Evolutionary conservation across 768 basidiomycete genomes (phyloP).

Genomic region (Agaricus blazei): DNA sequence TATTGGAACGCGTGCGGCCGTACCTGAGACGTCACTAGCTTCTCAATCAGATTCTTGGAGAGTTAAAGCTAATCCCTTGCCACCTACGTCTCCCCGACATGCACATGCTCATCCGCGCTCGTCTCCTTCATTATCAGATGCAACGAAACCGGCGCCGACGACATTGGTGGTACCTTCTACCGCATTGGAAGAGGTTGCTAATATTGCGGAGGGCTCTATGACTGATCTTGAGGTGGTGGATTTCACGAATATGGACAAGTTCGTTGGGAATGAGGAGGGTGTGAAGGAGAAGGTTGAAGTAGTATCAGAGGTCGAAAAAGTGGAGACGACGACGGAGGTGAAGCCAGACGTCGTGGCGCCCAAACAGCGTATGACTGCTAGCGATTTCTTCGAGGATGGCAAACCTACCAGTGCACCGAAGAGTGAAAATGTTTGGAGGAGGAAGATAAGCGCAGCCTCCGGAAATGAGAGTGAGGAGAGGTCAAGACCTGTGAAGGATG

Average conservation of each 20-base stretch:
- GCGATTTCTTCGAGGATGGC: conserved; percentile 68
- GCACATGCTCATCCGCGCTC: conserved; percentile 24
- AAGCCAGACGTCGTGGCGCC: conserved; percentile 12
- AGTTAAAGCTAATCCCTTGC: conserved; percentile 34
- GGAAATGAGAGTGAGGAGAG: neutral
- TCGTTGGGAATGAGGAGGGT: conserved; percentile 39
- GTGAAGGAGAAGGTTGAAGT: conserved; percentile 17
- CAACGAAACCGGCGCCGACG: neutral
- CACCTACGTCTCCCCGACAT: conserved; percentile 25
- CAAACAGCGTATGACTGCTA: conserved; percentile 44
- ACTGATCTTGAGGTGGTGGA: conserved; percentile 78
- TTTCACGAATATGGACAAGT: conserved; percentile 70
- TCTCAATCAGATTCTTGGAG: conserved; percentile 64
- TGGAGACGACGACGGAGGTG: conserved; percentile 16
- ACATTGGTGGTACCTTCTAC: conserved; percentile 18
- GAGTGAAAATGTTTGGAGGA: conserved; percentile 43
- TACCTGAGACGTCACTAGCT: conserved; percentile 21
- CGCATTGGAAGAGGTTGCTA: conserved; percentile 35
- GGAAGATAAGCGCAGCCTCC: conserved; percentile 15
- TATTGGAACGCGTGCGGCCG: conserved; percentile 2
- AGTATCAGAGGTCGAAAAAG: conserved; percentile 13
- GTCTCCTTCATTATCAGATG: conserved; percentile 1
- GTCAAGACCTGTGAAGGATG: neutral
- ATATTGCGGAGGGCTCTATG: conserved; percentile 40
- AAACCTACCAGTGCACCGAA: conserved; percentile 19